Percentiles rank a stretch among this genome's conserved stretches.
Evolutionary conservation across 371 early-diverging fungal genomes (phyloP).

Genomic region (Rhizopus sp.): DNA sequence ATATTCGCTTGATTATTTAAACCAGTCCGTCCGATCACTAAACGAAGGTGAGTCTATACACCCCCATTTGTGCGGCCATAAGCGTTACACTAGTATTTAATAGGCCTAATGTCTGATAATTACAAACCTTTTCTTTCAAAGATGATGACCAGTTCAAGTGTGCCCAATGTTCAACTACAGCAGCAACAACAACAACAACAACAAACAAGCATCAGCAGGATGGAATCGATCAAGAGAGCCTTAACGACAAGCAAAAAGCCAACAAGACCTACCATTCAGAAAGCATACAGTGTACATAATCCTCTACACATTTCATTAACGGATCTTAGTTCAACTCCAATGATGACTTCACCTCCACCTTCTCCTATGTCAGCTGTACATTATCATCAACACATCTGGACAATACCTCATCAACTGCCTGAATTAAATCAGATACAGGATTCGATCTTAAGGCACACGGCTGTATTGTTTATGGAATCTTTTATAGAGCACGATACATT

Average conservation of each 20-base stretch:
- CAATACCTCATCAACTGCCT: constrained; percentile 15
- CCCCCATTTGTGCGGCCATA: not conserved
- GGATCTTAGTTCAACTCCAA: constrained; percentile 8
- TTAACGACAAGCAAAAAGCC: constrained; percentile 20
- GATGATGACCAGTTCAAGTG: not conserved
- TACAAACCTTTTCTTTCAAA: constrained; percentile 3
- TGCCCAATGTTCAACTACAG: not conserved
- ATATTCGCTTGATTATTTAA: not conserved
- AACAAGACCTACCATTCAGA: not conserved
- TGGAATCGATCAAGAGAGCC: constrained; percentile 21
- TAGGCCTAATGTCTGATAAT: not conserved
- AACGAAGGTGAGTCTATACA: not conserved
- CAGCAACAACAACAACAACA: not conserved
- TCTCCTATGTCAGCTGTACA: constrained; percentile 19
- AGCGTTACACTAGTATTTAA: not conserved
- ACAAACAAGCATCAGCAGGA: constrained; percentile 7
- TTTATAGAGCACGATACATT: not conserved
- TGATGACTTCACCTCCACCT: constrained; percentile 17
- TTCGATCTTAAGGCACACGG: constrained; percentile 19
- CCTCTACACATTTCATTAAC: constrained; percentile 20
- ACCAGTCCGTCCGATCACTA: not conserved
- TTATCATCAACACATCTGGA: constrained; percentile 13
- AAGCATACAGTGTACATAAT: constrained; percentile 9
- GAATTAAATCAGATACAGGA: constrained; percentile 21
- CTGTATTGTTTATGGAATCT: constrained; percentile 14